Evolutionary conservation across 306 rosid genomes (phyloP).

Genomic region (Trifolium pratense): DNA sequence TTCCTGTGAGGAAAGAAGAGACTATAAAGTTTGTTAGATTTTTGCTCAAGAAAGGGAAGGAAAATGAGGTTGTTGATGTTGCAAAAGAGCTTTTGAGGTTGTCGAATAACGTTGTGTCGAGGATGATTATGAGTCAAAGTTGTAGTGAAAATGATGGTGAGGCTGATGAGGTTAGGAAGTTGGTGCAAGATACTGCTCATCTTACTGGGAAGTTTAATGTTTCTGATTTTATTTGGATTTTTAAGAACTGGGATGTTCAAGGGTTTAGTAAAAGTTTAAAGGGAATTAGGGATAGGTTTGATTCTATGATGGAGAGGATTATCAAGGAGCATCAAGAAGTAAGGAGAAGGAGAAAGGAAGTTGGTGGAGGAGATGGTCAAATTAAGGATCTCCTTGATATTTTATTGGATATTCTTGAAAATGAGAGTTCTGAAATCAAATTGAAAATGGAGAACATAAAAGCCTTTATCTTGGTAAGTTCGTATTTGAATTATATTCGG

Average conservation of each 20-base stretch:
- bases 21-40: slow-evolving; percentile 39
- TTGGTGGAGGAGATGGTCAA: slow-evolving; percentile 39
- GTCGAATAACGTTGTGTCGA: slow-evolving; percentile 51
- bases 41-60: slow-evolving; percentile 38
- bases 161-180: slow-evolving; percentile 50
- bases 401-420: slow-evolving; percentile 56
- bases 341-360: slow-evolving; percentile 44
- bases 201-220: slow-evolving; percentile 49
- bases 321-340: slow-evolving; percentile 64
- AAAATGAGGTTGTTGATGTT: slow-evolving; percentile 46
- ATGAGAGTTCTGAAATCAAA: slow-evolving; percentile 51
- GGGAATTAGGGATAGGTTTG: slow-evolving; percentile 60
- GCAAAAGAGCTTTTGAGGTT: slow-evolving; percentile 51
- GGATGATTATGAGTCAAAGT: slow-evolving; percentile 57
- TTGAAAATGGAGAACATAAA: slow-evolving; percentile 65
- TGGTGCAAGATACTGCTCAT: slow-evolving; percentile 52
- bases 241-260: slow-evolving; percentile 65
- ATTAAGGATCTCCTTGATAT: slow-evolving; percentile 64
- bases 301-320: slow-evolving; percentile 55
- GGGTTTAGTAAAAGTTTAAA: slow-evolving; percentile 50
- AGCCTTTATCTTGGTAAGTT: slow-evolving; percentile 65
- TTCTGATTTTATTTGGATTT: slow-evolving; percentile 63
- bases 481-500: neutral
- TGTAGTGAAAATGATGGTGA: slow-evolving; percentile 51
- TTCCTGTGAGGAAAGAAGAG: slow-evolving; percentile 60